Conservation (phyloP, 1,284 basidiomycete species). For the Rhodofomes roseus region DNA sequence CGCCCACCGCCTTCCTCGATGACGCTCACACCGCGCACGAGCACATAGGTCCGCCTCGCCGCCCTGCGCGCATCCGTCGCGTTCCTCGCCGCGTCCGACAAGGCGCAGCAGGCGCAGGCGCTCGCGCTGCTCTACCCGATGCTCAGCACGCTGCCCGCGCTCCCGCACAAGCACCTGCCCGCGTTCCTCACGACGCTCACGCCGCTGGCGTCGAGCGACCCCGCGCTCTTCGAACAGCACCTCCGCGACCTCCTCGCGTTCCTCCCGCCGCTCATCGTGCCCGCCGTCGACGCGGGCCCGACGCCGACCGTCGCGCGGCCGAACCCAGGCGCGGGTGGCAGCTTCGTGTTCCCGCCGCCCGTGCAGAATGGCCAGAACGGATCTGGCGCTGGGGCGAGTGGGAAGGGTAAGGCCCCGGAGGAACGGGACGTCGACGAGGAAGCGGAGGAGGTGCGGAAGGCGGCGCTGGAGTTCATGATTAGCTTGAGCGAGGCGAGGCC, state of each 20-base stretch:
- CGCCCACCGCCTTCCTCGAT: not conserved
- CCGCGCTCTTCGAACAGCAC: slow-evolving; percentile 66
- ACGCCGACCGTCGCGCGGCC: slow-evolving; percentile 71
- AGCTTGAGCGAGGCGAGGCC: slow-evolving; percentile 67
- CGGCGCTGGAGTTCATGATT: slow-evolving; percentile 75
- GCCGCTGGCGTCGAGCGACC: slow-evolving; percentile 64
- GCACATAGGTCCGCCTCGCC: slow-evolving; percentile 50
- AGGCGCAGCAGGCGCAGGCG: slow-evolving; percentile 52
- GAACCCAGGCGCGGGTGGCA: slow-evolving; percentile 42
- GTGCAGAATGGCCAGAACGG: slow-evolving; percentile 13
- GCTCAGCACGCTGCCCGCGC: slow-evolving; percentile 58
- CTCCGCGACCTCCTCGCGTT: slow-evolving; percentile 60
- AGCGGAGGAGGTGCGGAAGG: slow-evolving; percentile 56
- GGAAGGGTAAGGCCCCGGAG: slow-evolving; percentile 21
- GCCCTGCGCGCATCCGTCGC: slow-evolving; percentile 60
- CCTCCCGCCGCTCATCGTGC: slow-evolving; percentile 61
- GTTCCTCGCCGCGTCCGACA: slow-evolving; percentile 56
- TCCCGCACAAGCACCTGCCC: slow-evolving; percentile 53
- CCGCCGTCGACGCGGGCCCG: slow-evolving; percentile 62
- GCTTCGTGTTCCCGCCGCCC: slow-evolving; percentile 55
- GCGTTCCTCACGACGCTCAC: slow-evolving; percentile 66
- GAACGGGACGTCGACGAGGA: slow-evolving; percentile 37
- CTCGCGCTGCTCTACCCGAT: slow-evolving; percentile 59
- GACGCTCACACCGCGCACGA: not conserved
- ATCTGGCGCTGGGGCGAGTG: slow-evolving; percentile 9